Percentiles rank a stretch among this genome's conserved stretches.
Evolutionary conservation across 1,284 basidiomycete species (phyloP).

Genomic region (Cryptococcus sp.): DNA sequence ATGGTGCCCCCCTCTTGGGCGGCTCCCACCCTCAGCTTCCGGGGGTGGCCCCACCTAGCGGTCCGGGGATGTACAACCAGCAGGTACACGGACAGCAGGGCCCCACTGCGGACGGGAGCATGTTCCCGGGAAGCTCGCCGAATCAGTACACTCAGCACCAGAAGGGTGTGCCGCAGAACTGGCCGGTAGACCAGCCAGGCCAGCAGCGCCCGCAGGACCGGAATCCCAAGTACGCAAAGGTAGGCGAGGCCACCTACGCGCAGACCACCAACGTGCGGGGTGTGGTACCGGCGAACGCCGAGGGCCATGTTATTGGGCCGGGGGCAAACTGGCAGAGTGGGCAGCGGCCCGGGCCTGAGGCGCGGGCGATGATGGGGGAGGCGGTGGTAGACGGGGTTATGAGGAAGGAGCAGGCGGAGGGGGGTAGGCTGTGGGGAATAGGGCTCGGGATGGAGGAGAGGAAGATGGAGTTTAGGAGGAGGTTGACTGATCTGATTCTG

Average conservation of each 20-base stretch:
- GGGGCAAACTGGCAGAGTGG: neutral
- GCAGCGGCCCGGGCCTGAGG: neutral
- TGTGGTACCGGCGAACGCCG: too few relatives aligned
- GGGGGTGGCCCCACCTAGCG: too few relatives aligned
- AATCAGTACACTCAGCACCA: too few relatives aligned
- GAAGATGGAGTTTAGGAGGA: conserved; percentile 14
- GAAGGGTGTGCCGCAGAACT: too few relatives aligned
- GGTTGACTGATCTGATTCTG: conserved; percentile 19
- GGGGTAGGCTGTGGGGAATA: conserved; percentile 3
- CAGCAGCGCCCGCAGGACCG: neutral
- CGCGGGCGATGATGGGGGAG: conserved; percentile 8
- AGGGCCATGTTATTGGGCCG: too few relatives aligned
- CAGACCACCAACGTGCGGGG: too few relatives aligned
- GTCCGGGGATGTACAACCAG: too few relatives aligned
- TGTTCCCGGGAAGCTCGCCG: too few relatives aligned
- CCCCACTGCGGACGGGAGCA: too few relatives aligned
- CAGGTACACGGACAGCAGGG: too few relatives aligned
- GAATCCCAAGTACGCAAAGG: conserved; percentile 1
- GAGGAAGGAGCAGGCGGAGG: conserved; percentile 7
- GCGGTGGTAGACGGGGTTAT: conserved; percentile 8
- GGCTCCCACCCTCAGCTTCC: neutral
- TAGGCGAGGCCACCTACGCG: conserved; percentile 25
- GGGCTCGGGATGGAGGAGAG: conserved; percentile 11
- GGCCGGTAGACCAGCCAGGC: too few relatives aligned
- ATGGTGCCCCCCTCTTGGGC: neutral